Evolutionary conservation across 1,284 basidiomycete genomes (phyloP).

Genomic region (Ceratobasidium sp.): DNA sequence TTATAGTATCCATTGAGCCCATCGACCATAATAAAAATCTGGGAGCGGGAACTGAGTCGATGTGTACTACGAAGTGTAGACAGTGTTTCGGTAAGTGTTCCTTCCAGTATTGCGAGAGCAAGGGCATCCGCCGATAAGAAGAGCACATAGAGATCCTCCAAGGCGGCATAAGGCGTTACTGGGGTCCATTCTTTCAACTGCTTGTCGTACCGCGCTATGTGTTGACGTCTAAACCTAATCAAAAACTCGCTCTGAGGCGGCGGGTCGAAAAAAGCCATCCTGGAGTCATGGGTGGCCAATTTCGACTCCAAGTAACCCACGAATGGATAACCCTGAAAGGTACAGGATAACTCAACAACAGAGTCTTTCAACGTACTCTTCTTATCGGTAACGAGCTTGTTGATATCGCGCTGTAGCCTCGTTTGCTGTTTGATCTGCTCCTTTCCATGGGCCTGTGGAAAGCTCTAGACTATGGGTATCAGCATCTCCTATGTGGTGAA

Average conservation of each 20-base stretch:
- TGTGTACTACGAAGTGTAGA: slow-evolving; percentile 18
- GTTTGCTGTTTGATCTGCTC: slow-evolving; percentile 14
- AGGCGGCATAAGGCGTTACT: slow-evolving; percentile 28
- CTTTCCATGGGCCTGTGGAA: slow-evolving; percentile 1
- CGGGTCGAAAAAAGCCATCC: slow-evolving; percentile 16
- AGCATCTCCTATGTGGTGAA: not conserved
- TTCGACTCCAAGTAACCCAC: slow-evolving; percentile 3
- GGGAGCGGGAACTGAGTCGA: slow-evolving; percentile 14
- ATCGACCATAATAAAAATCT: slow-evolving; percentile 42
- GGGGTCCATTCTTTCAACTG: slow-evolving; percentile 39
- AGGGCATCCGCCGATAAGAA: slow-evolving; percentile 32
- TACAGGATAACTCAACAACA: slow-evolving; percentile 38
- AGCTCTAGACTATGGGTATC: not conserved
- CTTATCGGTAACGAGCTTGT: slow-evolving; percentile 42
- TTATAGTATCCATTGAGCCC: slow-evolving; percentile 34
- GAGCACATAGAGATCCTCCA: slow-evolving; percentile 39
- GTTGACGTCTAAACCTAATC: slow-evolving; percentile 41
- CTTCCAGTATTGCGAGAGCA: slow-evolving; percentile 18
- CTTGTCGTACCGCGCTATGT: slow-evolving; percentile 38
- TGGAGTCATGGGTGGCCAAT: slow-evolving; percentile 6
- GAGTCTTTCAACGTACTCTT: slow-evolving; percentile 41
- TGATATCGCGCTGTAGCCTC: slow-evolving; percentile 29
- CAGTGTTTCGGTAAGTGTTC: slow-evolving; percentile 5
- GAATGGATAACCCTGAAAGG: slow-evolving; percentile 22
- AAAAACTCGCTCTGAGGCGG: slow-evolving; percentile 17